Base-by-base conservation (phyloP, 1,284 basidiomycete species). In the Cronartium quercuum region DNA sequence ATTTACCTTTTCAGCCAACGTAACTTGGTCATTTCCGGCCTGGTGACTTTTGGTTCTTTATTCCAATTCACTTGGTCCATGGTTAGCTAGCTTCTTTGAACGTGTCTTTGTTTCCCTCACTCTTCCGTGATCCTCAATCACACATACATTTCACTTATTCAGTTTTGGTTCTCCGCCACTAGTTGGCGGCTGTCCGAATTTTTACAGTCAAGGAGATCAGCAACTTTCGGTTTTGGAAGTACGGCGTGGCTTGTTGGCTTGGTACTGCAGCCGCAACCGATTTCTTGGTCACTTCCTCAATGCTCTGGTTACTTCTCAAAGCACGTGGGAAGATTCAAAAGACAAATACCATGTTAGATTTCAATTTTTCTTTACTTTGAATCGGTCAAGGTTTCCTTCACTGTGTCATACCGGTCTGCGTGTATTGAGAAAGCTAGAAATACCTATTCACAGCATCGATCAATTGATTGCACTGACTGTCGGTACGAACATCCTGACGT, bases 261-360 rank as follows among this genome's bases (percentile, higher is more conserved):
- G 76, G 68, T 37, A 42, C 51, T 1, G 76, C 77, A 6, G 77
- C 76, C 0, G 42, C 38, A 7, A 67, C 68, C 2, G 77, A 78
- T 42, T 38, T 77, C 13, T 24, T 78, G 34, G 76, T 78, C 42
- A 78, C 76, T 0, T 21, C 40, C 21, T 66, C 76, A 34, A 64
- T 78, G 66, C 64, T 78, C 2, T 78, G 65, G 76, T 61, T 76
- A 44, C 64, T 77, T 18, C 5, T 57, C 1, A 58, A 65, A 24
- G 67, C 66, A 10, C 76, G 77, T 61, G 60, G 65, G 13, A 74
- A 69, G 12, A 66, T 76, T 21, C 55, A 64, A 10, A 37, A 68
- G 47, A 77, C 75, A 29, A 77, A 76, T 35, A 73, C 42, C 42
- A 63, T 71, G 61, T 65, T 29, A 18, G 42, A 18, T 44, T 9